A percentile compares a stretch with the other conserved stretches of the same genome.
Evolutionary conservation across 2,329 filamentous ascomycete species (phyloP).

Genomic region (Paraconiothyrium brasiliense): DNA sequence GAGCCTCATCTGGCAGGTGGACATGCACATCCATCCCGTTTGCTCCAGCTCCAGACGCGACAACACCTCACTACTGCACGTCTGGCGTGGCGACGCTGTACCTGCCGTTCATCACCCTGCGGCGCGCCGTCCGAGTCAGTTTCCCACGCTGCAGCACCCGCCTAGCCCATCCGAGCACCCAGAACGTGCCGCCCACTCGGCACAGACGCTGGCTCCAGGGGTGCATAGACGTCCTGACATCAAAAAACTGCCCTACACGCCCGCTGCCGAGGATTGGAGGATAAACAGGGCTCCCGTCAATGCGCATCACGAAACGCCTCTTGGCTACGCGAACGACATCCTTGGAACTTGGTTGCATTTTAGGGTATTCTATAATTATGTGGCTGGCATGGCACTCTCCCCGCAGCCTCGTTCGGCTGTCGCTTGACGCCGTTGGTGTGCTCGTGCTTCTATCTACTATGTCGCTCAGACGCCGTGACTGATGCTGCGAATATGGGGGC

Average conservation of each 20-base stretch:
- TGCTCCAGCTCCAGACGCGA: neutral
- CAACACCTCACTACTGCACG: neutral
- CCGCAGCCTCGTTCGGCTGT: constrained; percentile 11
- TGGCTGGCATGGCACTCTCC: constrained; percentile 8
- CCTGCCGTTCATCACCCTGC: constrained; percentile 4
- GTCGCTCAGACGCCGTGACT: constrained; percentile 29
- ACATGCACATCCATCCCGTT: constrained; percentile 7
- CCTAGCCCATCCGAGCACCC: constrained; percentile 13
- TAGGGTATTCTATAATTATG: constrained; percentile 3
- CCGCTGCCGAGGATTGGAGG: neutral
- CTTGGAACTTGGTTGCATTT: neutral
- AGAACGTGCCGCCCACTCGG: constrained; percentile 15
- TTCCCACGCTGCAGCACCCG: constrained; percentile 6
- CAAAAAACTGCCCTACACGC: neutral
- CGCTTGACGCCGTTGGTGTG: neutral
- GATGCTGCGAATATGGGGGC: constrained; percentile 23
- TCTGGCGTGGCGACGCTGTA: neutral
- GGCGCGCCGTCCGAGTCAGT: constrained; percentile 11
- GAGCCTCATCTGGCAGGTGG: constrained; percentile 10
- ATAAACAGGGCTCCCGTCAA: constrained; percentile 2
- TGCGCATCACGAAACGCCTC: constrained; percentile 11
- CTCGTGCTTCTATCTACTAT: constrained; percentile 18
- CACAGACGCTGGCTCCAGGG: constrained; percentile 13
- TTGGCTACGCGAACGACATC: neutral
- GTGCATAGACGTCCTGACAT: constrained; percentile 16